These are phyloP conservation scores for Vaccinium darrowii DNA, from an alignment of 148 eudicot genomes.

Conservation along the genomic window DNA sequence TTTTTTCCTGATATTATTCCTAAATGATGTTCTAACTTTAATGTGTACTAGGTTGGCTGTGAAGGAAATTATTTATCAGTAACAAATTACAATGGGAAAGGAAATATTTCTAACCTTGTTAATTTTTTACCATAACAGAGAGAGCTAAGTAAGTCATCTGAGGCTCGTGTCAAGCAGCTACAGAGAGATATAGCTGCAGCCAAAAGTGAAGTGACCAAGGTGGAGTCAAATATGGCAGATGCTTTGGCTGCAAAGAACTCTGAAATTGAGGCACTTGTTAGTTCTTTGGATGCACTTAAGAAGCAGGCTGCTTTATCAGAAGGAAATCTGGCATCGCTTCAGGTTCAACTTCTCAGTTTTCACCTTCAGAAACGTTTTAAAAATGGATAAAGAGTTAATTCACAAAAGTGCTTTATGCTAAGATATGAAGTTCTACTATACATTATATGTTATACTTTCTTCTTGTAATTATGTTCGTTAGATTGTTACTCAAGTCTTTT, in stretches of 20 bases:
- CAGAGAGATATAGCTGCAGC: slow-evolving; percentile 71
- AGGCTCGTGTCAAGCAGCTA: slow-evolving; percentile 75
- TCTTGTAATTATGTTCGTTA: not conserved
- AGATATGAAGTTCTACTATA: not conserved
- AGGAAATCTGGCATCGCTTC: slow-evolving; percentile 93
- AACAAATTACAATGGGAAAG: not conserved
- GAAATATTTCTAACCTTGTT: not conserved
- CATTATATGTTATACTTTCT: not conserved
- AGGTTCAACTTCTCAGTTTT: slow-evolving; percentile 42
- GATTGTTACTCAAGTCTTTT: not conserved
- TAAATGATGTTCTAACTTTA: slow-evolving; percentile 6
- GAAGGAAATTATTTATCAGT: slow-evolving; percentile 8
- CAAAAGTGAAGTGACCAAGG: slow-evolving; percentile 67
- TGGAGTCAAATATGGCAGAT: slow-evolving; percentile 82
- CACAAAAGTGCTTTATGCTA: not conserved
- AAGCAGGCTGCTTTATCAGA: slow-evolving; percentile 94
- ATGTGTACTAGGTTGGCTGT: not conserved
- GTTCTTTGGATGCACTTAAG: slow-evolving; percentile 79
- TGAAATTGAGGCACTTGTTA: slow-evolving; percentile 86
- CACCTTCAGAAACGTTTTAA: not conserved
- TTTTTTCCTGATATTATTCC: slow-evolving; percentile 4
- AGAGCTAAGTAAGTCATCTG: slow-evolving; percentile 84
- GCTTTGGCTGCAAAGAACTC: slow-evolving; percentile 94
- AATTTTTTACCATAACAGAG: slow-evolving; percentile 45
- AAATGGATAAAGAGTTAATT: not conserved